phyloP scores from a whole-genome alignment of 192 early-diverging fungal species.

The Coemansia sp. region DNA sequence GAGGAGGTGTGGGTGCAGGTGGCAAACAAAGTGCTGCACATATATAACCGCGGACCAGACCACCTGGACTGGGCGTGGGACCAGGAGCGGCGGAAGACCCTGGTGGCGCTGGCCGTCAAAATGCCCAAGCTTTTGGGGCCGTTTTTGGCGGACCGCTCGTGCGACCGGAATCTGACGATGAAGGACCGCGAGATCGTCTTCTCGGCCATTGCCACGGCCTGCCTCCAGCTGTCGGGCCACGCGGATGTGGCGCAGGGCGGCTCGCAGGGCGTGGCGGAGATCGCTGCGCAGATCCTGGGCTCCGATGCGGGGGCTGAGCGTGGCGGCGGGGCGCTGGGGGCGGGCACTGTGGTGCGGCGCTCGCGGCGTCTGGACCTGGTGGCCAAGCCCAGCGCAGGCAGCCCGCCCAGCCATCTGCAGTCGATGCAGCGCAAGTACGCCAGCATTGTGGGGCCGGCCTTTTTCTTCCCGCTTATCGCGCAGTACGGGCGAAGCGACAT shows the following conservation, averaged over 20 bases:
- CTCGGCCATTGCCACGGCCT: slow-evolving; percentile 42
- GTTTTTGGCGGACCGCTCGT: slow-evolving; percentile 42
- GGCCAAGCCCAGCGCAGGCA: neutral
- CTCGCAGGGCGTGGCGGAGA: neutral
- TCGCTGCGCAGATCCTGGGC: neutral
- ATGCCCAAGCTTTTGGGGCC: slow-evolving; percentile 29
- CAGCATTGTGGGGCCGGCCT: slow-evolving; percentile 30
- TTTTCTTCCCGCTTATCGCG: slow-evolving; percentile 47
- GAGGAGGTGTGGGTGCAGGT: slow-evolving; percentile 37
- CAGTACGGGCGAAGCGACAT: slow-evolving; percentile 47
- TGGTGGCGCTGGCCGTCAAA: slow-evolving; percentile 31
- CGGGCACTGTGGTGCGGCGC: slow-evolving; percentile 35
- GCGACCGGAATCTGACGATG: slow-evolving; percentile 42
- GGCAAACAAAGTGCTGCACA: slow-evolving; percentile 32
- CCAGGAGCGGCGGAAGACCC: slow-evolving; percentile 11
- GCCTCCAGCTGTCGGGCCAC: slow-evolving; percentile 27
- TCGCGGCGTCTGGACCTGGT: slow-evolving; percentile 39
- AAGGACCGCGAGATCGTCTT: slow-evolving; percentile 43
- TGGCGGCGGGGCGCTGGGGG: neutral
- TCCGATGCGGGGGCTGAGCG: neutral
- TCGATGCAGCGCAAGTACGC: slow-evolving; percentile 7
- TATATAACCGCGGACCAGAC: slow-evolving; percentile 45
- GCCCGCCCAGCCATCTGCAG: neutral
- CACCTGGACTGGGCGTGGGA: slow-evolving; percentile 36
- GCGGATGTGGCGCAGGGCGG: neutral